These are phyloP conservation scores for Tulasnella sp. DNA, from an alignment of 768 basidiomycete genomes.

Conservation along the genomic window DNA sequence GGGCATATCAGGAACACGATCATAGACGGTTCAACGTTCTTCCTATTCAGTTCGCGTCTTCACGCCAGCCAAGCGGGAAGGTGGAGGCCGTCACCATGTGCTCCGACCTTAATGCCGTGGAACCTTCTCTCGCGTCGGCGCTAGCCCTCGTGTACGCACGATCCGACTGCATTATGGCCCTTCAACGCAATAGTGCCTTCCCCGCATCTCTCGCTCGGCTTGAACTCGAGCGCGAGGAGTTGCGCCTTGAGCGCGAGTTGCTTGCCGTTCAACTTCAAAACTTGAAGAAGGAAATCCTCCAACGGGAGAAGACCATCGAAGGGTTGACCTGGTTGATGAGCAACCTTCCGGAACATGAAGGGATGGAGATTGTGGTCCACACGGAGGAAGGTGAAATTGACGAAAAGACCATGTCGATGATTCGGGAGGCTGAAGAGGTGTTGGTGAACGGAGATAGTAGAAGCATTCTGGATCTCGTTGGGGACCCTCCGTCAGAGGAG, in stretches of 20 bases:
- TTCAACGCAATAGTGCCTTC: not conserved
- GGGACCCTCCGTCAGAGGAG: not conserved
- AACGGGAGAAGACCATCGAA: conserved; percentile 7
- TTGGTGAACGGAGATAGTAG: not conserved
- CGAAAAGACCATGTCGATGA: not conserved
- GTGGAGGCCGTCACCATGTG: not conserved
- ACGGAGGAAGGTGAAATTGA: not conserved
- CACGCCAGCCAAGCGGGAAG: no score
- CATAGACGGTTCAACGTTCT: not conserved
- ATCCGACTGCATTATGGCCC: not conserved
- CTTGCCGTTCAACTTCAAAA: not conserved
- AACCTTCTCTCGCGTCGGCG: not conserved
- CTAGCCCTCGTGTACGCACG: not conserved
- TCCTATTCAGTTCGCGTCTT: not conserved
- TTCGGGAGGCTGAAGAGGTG: not conserved
- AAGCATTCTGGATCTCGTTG: not conserved
- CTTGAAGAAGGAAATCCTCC: not conserved
- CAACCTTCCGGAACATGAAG: conserved; percentile 4
- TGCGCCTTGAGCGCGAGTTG: not conserved
- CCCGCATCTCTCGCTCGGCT: not conserved
- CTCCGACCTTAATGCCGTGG: not conserved
- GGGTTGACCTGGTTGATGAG: conserved; percentile 3
- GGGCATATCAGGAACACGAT: not conserved
- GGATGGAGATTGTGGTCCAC: not conserved
- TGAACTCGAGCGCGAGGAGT: not conserved